A percentile compares a stretch with the other conserved stretches of the same genome.
phyloP scores from a whole-genome alignment of 441 rosid genomes.

The Croton setiger region DNA sequence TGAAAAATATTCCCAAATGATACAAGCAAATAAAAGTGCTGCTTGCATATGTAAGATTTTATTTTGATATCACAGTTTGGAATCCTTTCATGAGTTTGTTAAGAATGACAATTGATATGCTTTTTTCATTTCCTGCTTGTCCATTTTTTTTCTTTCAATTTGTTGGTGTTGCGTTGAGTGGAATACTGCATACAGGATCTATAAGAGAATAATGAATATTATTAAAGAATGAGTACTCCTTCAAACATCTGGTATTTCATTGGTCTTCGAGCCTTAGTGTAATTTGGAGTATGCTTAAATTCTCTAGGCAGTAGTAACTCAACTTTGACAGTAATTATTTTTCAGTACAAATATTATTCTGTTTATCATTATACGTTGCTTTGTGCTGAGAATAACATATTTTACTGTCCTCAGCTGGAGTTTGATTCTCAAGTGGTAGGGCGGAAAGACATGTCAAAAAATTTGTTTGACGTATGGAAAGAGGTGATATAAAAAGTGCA shows the following conservation, averaged over 20 bases:
- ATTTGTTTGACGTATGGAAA: slow-evolving; percentile 93
- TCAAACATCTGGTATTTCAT: not conserved
- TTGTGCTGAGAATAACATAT: slow-evolving; percentile 17
- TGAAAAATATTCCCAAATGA: not conserved
- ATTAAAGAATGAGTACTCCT: not conserved
- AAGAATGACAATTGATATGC: not conserved
- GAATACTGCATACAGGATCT: not conserved
- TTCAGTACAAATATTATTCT: not conserved
- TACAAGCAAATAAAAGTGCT: not conserved
- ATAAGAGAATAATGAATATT: not conserved
- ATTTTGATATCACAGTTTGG: not conserved
- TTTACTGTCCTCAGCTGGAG: slow-evolving; percentile 55
- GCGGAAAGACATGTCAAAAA: slow-evolving; percentile 81
- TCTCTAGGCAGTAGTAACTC: not conserved
- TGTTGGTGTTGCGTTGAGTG: not conserved
- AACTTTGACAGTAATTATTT: not conserved
- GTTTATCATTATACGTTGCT: not conserved
- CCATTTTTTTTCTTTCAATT: no score
- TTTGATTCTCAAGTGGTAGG: slow-evolving; percentile 93
- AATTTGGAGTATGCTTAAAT: not conserved
- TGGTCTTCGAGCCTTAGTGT: not conserved
- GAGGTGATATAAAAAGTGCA: slow-evolving; percentile 51
- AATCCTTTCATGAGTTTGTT: not conserved
- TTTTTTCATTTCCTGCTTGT: no score
- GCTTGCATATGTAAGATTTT: not conserved